Percentiles rank a stretch among this genome's conserved stretches.
phyloP scores from a whole-genome alignment of 805 yeast genomes.

The Candida berthetii region DNA sequence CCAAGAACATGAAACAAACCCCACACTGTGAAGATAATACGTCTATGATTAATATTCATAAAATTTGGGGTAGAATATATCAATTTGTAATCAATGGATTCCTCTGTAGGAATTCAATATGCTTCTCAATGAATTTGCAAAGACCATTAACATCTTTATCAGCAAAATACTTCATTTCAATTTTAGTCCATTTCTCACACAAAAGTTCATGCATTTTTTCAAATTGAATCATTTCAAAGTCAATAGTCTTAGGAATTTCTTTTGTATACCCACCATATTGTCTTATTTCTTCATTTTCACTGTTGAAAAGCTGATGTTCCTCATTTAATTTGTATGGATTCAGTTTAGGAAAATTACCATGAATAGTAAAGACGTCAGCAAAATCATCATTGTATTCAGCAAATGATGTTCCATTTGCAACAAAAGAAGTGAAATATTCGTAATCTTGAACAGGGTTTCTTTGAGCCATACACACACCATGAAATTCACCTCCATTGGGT shows the following conservation, averaged over 20 bases:
- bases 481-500: constrained; percentile 29
- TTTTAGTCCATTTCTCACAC: constrained; percentile 35
- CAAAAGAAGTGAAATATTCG: constrained; percentile 4
- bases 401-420: too few relatives aligned
- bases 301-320: constrained; percentile 2
- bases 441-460: constrained; percentile 63
- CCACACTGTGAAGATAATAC: too few relatives aligned
- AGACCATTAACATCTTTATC: constrained; percentile 34
- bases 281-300: constrained; percentile 15
- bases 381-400: background rate
- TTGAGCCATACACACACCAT: constrained; percentile 79
- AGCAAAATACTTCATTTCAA: constrained; percentile 38
- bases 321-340: constrained; percentile 22
- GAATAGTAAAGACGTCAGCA: constrained; percentile 24
- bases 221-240: constrained; percentile 39
- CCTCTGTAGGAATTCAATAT: constrained; percentile 30
- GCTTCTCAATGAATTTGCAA: constrained; percentile 42
- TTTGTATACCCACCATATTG: constrained; percentile 17
- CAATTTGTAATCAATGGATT: too few relatives aligned
- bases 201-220: constrained; percentile 44
- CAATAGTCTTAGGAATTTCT: constrained; percentile 23
- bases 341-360: constrained; percentile 29
- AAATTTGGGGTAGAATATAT: too few relatives aligned
- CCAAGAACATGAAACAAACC: too few relatives aligned
- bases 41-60: too few relatives aligned